phyloP scores from a whole-genome alignment of 2,329 filamentous ascomycete species.

The Cercospora sesami region DNA sequence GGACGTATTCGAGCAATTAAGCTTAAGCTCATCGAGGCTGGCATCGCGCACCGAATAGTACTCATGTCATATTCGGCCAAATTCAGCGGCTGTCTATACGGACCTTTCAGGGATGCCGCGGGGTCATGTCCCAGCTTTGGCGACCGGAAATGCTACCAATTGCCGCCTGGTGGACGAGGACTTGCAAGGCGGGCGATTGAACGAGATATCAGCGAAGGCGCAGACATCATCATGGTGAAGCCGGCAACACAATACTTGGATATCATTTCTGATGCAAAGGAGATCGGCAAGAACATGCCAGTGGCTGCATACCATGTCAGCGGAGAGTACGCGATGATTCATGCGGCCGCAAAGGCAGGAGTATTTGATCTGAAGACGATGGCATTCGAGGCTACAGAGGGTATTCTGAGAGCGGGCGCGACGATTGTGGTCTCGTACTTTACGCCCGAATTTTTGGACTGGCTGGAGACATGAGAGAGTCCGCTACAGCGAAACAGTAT shows the following conservation, averaged over 20 bases:
- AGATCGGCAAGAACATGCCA: conserved; percentile 85
- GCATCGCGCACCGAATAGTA: conserved; percentile 84
- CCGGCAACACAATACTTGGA: conserved; percentile 93
- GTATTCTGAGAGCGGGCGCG: conserved; percentile 87
- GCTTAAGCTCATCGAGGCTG: conserved; percentile 92
- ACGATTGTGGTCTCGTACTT: conserved; percentile 95
- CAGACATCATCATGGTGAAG: conserved; percentile 99
- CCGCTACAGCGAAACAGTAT: conserved; percentile 9
- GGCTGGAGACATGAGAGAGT: conserved; percentile 50
- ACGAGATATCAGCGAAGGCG: conserved; percentile 88
- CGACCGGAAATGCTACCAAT: conserved; percentile 93
- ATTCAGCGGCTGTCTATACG: conserved; percentile 94
- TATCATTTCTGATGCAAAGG: conserved; percentile 96
- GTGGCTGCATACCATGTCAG: conserved; percentile 96
- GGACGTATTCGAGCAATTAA: conserved; percentile 97
- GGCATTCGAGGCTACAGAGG: conserved; percentile 92
- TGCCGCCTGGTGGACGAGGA: conserved; percentile 87
- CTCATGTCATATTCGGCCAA: conserved; percentile 99
- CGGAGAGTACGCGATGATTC: conserved; percentile 97
- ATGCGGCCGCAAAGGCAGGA: conserved; percentile 88
- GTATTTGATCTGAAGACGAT: conserved; percentile 94
- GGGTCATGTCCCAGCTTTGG: conserved; percentile 89
- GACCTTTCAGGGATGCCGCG: conserved; percentile 94
- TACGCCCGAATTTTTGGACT: conserved; percentile 72
- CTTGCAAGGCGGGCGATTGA: conserved; percentile 86